phyloP scores from a whole-genome alignment of 2,329 filamentous ascomycete species.

The Xylariales sp. region DNA sequence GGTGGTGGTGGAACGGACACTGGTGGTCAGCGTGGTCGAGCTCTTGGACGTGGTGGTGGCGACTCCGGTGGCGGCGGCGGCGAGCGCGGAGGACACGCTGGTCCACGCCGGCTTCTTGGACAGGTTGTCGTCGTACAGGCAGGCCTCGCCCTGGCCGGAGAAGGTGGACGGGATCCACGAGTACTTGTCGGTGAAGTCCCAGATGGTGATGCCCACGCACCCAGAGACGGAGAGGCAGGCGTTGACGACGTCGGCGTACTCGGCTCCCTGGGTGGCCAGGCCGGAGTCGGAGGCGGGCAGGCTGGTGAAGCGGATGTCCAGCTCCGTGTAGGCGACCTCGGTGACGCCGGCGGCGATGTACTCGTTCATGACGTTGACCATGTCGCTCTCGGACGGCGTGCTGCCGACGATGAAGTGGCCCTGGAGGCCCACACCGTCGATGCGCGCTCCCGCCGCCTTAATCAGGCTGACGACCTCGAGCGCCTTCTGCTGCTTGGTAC shows the following conservation, averaged over 20 bases:
- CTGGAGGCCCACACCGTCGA: conserved; percentile 61
- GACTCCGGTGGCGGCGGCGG: conserved; percentile 4
- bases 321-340: conserved; percentile 58
- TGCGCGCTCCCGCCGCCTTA: conserved; percentile 44
- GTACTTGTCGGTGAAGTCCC: conserved; percentile 37
- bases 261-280: conserved; percentile 39
- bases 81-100: conserved; percentile 10
- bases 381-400: conserved; percentile 39
- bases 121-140: conserved; percentile 30
- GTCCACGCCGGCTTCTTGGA: conserved; percentile 34
- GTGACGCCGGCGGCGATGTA: conserved; percentile 45
- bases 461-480: conserved; percentile 40
- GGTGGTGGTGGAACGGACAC: background rate
- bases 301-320: conserved; percentile 49
- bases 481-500: conserved; percentile 40
- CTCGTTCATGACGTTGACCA: conserved; percentile 40
- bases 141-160: conserved; percentile 44
- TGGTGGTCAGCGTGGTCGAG: background rate
- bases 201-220: conserved; percentile 39
- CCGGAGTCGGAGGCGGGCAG: conserved; percentile 39
- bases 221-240: conserved; percentile 28
- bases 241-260: conserved; percentile 34
- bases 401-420: conserved; percentile 53
- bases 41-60: background rate
- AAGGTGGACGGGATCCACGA: conserved; percentile 65